These are phyloP conservation scores for Iris pallida DNA, from an alignment of 116 monocot species.

Conservation along the genomic window DNA sequence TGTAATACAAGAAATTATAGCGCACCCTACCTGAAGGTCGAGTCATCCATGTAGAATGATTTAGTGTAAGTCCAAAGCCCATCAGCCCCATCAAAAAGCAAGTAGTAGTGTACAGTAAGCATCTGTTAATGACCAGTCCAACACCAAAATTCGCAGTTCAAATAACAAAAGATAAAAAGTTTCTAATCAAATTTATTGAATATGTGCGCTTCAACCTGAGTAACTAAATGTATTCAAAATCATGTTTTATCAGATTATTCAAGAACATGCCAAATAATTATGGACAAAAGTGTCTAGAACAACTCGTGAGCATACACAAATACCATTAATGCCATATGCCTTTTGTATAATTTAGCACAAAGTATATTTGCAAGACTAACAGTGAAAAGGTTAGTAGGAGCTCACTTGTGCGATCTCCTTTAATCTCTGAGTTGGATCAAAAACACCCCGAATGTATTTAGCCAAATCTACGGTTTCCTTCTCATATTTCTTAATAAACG, in stretches of 20 bases:
- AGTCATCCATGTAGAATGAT: conserved; percentile 65
- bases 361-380: not conserved
- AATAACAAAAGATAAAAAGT: not conserved
- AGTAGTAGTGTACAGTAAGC: conserved; percentile 91
- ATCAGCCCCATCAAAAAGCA: conserved; percentile 86
- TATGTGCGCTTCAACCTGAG: no score
- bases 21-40: conserved; percentile 73
- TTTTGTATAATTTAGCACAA: not conserved
- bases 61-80: conserved; percentile 68
- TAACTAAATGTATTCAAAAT: no score
- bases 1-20: not conserved
- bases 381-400: conserved; percentile 2
- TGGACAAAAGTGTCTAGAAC: no score
- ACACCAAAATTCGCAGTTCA: not conserved
- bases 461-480: conserved; percentile 52
- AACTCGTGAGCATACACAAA: no score
- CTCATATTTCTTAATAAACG: conserved; percentile 84
- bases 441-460: conserved; percentile 61
- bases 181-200: no score
- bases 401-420: conserved; percentile 96
- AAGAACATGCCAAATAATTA: no score
- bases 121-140: conserved; percentile 41
- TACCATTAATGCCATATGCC: no score
- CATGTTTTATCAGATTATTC: no score
- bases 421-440: conserved; percentile 72